These are phyloP conservation scores for Pelargonium citronellum DNA, from an alignment of 441 rosid genomes.

Conservation along the genomic window DNA sequence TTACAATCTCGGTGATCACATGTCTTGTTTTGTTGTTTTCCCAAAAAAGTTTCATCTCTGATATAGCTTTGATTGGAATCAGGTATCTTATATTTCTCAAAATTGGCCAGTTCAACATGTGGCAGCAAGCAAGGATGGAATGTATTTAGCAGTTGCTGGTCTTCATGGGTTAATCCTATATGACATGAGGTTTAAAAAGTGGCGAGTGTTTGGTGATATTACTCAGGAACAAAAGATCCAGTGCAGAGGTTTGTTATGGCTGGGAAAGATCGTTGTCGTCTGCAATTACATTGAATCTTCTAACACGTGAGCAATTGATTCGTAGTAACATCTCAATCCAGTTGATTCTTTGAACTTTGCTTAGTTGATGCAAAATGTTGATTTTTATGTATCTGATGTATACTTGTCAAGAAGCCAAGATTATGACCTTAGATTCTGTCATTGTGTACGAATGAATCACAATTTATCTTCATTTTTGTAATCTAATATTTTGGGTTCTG, in stretches of 20 bases:
- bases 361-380: background rate
- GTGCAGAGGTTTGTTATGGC: slow-evolving; percentile 92
- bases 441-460: background rate
- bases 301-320: slow-evolving; percentile 56
- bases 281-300: slow-evolving; percentile 82
- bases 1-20: slow-evolving; percentile 15
- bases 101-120: slow-evolving; percentile 99
- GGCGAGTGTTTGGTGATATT: slow-evolving; percentile 96
- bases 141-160: slow-evolving; percentile 93
- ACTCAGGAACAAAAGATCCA: slow-evolving; percentile 91
- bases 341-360: slow-evolving; percentile 16
- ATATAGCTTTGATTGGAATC: slow-evolving; percentile 29
- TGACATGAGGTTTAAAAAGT: slow-evolving; percentile 74
- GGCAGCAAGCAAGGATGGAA: slow-evolving; percentile 96
- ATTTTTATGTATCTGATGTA: slow-evolving; percentile 6
- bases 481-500: background rate
- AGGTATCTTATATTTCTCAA: slow-evolving; percentile 85
- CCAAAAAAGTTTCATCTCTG: slow-evolving; percentile 25
- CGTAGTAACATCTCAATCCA: slow-evolving; percentile 16
- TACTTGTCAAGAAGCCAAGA: slow-evolving; percentile 4
- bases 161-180: slow-evolving; percentile 85
- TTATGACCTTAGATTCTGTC: background rate
- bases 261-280: slow-evolving; percentile 87
- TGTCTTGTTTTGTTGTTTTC: slow-evolving; percentile 18
- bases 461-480: background rate